These are phyloP conservation scores for Penicillium argentinense DNA, from an alignment of 495 filamentous ascomycete genomes.

Conservation along the genomic window DNA sequence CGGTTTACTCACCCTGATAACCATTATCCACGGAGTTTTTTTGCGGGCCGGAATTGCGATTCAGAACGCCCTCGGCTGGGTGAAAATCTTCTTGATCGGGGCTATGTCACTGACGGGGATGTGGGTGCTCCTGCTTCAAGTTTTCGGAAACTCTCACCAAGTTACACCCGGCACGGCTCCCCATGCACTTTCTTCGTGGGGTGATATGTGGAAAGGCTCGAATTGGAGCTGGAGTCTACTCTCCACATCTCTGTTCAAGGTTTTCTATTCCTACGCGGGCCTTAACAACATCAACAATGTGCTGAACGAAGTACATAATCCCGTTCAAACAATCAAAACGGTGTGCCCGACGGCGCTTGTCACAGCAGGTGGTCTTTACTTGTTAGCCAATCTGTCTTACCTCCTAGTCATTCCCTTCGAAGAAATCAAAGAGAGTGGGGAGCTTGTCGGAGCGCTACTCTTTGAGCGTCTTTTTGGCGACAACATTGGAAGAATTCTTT, in stretches of 20 bases:
- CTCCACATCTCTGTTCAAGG: constrained; percentile 68
- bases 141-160: constrained; percentile 17
- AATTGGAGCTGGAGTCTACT: constrained; percentile 52
- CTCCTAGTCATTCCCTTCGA: constrained; percentile 66
- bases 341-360: constrained; percentile 62
- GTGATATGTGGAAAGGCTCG: constrained; percentile 40
- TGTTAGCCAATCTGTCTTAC: constrained; percentile 70
- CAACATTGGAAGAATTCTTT: constrained; percentile 52
- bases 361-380: constrained; percentile 61
- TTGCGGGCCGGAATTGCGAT: constrained; percentile 39
- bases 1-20: constrained; percentile 35
- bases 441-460: constrained; percentile 66
- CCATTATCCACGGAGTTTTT: constrained; percentile 40
- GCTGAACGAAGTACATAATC: constrained; percentile 72
- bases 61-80: constrained; percentile 48
- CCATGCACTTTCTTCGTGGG: constrained; percentile 23
- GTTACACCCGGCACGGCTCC: neutral
- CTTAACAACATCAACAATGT: constrained; percentile 72
- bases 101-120: constrained; percentile 46
- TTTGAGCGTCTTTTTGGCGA: constrained; percentile 67
- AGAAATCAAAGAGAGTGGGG: constrained; percentile 65
- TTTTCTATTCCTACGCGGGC: constrained; percentile 71
- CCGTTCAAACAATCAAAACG: constrained; percentile 62
- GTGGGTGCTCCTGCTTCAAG: constrained; percentile 39
- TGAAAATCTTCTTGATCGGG: constrained; percentile 47